A percentile compares a stretch with the other conserved stretches of the same genome.
These are phyloP conservation scores for Rhizopogon vesiculosus DNA, from an alignment of 768 basidiomycete species.

Conservation along the genomic window DNA sequence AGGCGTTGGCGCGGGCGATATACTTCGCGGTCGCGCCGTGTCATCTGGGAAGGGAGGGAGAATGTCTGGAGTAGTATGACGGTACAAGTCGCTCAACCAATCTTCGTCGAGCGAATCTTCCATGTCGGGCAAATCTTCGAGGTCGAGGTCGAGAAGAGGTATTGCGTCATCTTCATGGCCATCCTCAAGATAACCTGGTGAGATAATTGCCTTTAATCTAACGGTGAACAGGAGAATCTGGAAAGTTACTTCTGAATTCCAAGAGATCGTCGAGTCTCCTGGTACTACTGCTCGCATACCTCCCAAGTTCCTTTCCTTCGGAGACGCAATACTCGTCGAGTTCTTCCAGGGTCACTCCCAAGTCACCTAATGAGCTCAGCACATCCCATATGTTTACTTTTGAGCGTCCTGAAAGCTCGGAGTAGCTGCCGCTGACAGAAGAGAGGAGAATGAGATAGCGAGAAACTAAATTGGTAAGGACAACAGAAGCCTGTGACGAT, in stretches of 20 bases:
- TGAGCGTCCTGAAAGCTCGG: slow-evolving; percentile 69
- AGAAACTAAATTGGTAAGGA: slow-evolving; percentile 71
- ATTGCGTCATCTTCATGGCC: slow-evolving; percentile 56
- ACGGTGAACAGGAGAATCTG: slow-evolving; percentile 4
- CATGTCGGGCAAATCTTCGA: no score
- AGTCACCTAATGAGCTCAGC: slow-evolving; percentile 62
- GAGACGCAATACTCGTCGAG: slow-evolving; percentile 58
- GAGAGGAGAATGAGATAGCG: slow-evolving; percentile 68
- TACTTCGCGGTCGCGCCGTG: slow-evolving; percentile 15
- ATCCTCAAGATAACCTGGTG: slow-evolving; percentile 53
- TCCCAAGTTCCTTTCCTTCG: slow-evolving; percentile 65
- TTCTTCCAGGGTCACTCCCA: slow-evolving; percentile 70
- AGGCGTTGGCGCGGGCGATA: slow-evolving; percentile 35
- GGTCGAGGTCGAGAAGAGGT: slow-evolving; percentile 42
- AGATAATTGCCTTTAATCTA: slow-evolving; percentile 16
- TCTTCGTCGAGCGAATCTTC: slow-evolving; percentile 3
- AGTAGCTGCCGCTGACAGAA: slow-evolving; percentile 65
- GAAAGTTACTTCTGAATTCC: slow-evolving; percentile 63
- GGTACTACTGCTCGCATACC: slow-evolving; percentile 60
- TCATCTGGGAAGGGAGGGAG: slow-evolving; percentile 31
- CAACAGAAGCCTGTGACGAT: slow-evolving; percentile 64
- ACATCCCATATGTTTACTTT: slow-evolving; percentile 56
- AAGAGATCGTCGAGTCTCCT: slow-evolving; percentile 68
- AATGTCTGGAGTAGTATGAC: slow-evolving; percentile 26
- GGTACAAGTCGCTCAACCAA: slow-evolving; percentile 18